Conservation (phyloP, 331 rosid genomes). For the Stylosanthes scabra region DNA sequence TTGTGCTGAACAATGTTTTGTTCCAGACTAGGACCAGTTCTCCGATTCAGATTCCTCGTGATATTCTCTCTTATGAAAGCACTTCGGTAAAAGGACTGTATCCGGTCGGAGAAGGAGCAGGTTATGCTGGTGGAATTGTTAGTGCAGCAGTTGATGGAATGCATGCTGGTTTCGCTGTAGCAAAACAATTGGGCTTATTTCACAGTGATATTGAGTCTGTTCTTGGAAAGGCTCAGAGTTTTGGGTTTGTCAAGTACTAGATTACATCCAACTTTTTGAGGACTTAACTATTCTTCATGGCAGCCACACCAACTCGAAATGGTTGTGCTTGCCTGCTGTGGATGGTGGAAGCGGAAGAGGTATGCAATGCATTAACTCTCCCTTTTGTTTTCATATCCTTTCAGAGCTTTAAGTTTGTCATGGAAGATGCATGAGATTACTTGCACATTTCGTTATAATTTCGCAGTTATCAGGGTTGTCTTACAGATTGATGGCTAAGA, state of each 20-base stretch:
- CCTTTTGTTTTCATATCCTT: slow-evolving; percentile 12
- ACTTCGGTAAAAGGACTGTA: slow-evolving; percentile 79
- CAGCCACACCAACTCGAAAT: slow-evolving; percentile 16
- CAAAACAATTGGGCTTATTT: slow-evolving; percentile 61
- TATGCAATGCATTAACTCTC: slow-evolving; percentile 30
- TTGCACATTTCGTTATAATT: slow-evolving; percentile 10
- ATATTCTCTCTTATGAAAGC: slow-evolving; percentile 74
- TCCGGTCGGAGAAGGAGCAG: slow-evolving; percentile 99
- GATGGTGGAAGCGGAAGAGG: slow-evolving; percentile 31
- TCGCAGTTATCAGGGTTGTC: slow-evolving; percentile 10
- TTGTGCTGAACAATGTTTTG: slow-evolving; percentile 19
- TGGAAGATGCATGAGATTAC: slow-evolving; percentile 10
- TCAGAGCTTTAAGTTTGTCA: background rate
- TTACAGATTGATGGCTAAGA: slow-evolving; percentile 21
- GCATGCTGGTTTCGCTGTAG: slow-evolving; percentile 89
- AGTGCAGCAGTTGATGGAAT: slow-evolving; percentile 98
- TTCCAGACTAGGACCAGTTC: slow-evolving; percentile 96
- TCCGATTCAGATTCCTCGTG: slow-evolving; percentile 88
- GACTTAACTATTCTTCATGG: slow-evolving; percentile 26
- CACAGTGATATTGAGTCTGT: slow-evolving; percentile 68
- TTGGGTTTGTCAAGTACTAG: slow-evolving; percentile 77
- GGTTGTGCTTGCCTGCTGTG: slow-evolving; percentile 21
- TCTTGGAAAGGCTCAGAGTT: slow-evolving; percentile 76
- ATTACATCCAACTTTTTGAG: slow-evolving; percentile 20
- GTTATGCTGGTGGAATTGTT: slow-evolving; percentile 97